Conservation (phyloP, 257 asterid genomes). For the Hygrophila difformis region DNA sequence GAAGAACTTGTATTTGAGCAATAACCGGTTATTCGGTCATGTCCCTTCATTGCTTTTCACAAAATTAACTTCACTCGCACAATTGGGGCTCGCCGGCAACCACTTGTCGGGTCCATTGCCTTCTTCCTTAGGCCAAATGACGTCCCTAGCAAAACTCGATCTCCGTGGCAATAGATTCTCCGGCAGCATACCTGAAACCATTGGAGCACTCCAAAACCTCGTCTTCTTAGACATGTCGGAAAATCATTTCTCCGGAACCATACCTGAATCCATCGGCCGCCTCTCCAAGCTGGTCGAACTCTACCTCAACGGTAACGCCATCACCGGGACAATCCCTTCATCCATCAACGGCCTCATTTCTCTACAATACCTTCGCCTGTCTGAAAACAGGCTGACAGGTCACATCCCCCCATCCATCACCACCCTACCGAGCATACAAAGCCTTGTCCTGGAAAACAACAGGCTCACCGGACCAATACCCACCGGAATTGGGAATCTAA, state of each 20-base stretch:
- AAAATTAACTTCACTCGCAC: slow-evolving; percentile 21
- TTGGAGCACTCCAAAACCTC: slow-evolving; percentile 35
- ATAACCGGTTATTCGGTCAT: slow-evolving; percentile 37
- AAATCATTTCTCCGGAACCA: slow-evolving; percentile 34
- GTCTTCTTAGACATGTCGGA: slow-evolving; percentile 29
- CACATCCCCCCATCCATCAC: slow-evolving; percentile 43
- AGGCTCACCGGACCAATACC: slow-evolving; percentile 52
- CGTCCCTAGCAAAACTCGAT: slow-evolving; percentile 28
- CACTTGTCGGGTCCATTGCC: slow-evolving; percentile 42
- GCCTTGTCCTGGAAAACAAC: slow-evolving; percentile 44
- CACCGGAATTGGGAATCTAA: slow-evolving; percentile 39
- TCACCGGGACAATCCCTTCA: slow-evolving; percentile 47
- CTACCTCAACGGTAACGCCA: slow-evolving; percentile 28
- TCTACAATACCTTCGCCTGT: slow-evolving; percentile 26
- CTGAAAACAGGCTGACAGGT: slow-evolving; percentile 48
- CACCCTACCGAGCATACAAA: slow-evolving; percentile 21
- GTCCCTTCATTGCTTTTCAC: slow-evolving; percentile 29
- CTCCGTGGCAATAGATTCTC: slow-evolving; percentile 37
- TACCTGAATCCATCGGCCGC: slow-evolving; percentile 39
- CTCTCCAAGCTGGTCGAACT: slow-evolving; percentile 25
- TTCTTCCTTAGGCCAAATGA: slow-evolving; percentile 28
- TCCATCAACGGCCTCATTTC: slow-evolving; percentile 37
- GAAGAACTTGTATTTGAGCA: slow-evolving; percentile 23
- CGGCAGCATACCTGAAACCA: slow-evolving; percentile 31
- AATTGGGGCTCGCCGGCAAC: slow-evolving; percentile 36